Conservation (phyloP, 495 filamentous ascomycete genomes). For the Tuber umbilicatum region DNA sequence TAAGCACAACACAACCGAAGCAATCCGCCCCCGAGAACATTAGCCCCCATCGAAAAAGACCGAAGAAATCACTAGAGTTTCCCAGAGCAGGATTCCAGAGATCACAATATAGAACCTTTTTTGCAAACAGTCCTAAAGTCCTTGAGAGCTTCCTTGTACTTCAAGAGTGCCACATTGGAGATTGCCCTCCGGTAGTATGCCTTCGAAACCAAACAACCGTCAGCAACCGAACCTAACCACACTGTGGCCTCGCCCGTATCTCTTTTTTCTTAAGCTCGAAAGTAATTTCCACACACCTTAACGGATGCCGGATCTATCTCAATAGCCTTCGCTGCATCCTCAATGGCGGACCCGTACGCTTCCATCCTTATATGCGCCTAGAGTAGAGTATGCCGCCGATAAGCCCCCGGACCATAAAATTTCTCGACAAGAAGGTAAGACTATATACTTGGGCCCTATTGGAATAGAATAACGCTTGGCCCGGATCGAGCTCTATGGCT, state of each 20-base stretch:
- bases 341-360: conserved; percentile 82
- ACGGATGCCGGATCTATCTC: conserved; percentile 80
- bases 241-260: background rate
- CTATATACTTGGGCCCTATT: conserved; percentile 81
- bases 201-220: conserved; percentile 46
- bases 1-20: conserved; percentile 12
- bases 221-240: background rate
- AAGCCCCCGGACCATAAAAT: conserved; percentile 48
- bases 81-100: background rate
- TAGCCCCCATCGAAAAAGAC: conserved; percentile 3
- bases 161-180: conserved; percentile 80
- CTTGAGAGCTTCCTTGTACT: conserved; percentile 74
- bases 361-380: conserved; percentile 94
- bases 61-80: background rate
- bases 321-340: conserved; percentile 88
- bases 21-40: conserved; percentile 8
- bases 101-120: conserved; percentile 45
- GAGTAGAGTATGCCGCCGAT: conserved; percentile 24
- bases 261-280: background rate
- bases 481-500: conserved; percentile 78
- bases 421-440: background rate
- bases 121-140: conserved; percentile 90
- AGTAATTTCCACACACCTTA: conserved; percentile 54
- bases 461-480: conserved; percentile 81
- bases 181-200: conserved; percentile 93